Conservation (phyloP, 2,329 filamentous ascomycete genomes). For the Zopfia rhizophila region DNA sequence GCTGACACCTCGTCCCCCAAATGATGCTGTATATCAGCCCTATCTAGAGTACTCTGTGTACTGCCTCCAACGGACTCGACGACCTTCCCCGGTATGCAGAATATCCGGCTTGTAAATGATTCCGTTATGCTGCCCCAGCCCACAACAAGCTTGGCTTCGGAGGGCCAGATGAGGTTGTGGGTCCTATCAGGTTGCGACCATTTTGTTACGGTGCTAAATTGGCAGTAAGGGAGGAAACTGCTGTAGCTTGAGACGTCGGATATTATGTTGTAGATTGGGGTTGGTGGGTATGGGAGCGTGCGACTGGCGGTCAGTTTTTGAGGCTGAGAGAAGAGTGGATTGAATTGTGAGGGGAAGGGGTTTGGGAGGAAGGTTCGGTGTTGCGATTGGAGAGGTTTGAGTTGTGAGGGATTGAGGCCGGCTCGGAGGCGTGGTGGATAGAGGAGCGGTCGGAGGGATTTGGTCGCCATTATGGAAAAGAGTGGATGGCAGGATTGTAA, state of each 20-base stretch:
- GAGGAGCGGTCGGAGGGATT: slow-evolving; percentile 53
- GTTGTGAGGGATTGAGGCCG: slow-evolving; percentile 9
- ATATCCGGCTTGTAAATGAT: slow-evolving; percentile 81
- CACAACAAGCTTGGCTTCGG: slow-evolving; percentile 80
- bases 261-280: slow-evolving; percentile 82
- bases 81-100: slow-evolving; percentile 76
- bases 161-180: slow-evolving; percentile 69
- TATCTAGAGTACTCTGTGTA: slow-evolving; percentile 58
- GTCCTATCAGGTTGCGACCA: slow-evolving; percentile 68
- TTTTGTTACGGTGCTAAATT: slow-evolving; percentile 77
- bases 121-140: slow-evolving; percentile 89
- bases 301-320: slow-evolving; percentile 79
- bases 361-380: slow-evolving; percentile 57
- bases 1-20: slow-evolving; percentile 32
- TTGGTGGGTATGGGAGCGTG: slow-evolving; percentile 77
- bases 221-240: slow-evolving; percentile 92
- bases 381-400: slow-evolving; percentile 29
- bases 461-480: slow-evolving; percentile 35
- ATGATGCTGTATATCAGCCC: slow-evolving; percentile 55
- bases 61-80: slow-evolving; percentile 82
- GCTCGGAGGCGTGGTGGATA: slow-evolving; percentile 13
- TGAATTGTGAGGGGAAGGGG: slow-evolving; percentile 59
- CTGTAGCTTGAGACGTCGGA: slow-evolving; percentile 85
- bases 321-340: slow-evolving; percentile 37
- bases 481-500: background rate